These are phyloP conservation scores for Eurotiales sp. DNA, from an alignment of 2,329 filamentous ascomycete genomes.

Conservation along the genomic window DNA sequence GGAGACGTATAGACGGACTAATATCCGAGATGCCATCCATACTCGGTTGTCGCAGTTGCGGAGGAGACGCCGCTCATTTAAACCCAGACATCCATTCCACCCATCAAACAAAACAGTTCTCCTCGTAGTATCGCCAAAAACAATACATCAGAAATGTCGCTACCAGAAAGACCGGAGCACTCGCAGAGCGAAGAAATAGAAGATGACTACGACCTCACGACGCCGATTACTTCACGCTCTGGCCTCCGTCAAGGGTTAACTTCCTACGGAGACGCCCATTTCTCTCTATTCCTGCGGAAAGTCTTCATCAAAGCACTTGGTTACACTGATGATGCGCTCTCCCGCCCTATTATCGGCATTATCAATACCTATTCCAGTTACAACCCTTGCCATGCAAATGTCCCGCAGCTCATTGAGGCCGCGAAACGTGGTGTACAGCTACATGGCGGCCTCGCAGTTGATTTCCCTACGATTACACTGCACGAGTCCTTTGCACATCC, in stretches of 20 bases:
- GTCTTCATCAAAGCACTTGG: constrained; percentile 75
- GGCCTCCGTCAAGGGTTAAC: constrained; percentile 64
- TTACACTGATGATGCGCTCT: constrained; percentile 68
- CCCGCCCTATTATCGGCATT: constrained; percentile 68
- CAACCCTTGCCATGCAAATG: constrained; percentile 71
- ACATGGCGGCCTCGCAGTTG: constrained; percentile 63
- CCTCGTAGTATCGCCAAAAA: no score
- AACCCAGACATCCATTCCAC: no score
- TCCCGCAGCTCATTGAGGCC: constrained; percentile 68
- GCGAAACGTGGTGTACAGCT: constrained; percentile 66
- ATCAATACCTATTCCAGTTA: constrained; percentile 70
- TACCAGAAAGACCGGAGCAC: no score
- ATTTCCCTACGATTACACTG: constrained; percentile 70
- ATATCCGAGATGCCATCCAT: no score
- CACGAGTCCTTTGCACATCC: constrained; percentile 67
- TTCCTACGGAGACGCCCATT: constrained; percentile 70
- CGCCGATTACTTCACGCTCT: no score
- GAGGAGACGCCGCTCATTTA: no score
- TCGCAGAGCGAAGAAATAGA: no score
- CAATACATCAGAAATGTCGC: no score
- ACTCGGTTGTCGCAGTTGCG: no score
- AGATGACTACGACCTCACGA: no score
- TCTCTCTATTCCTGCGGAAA: constrained; percentile 70
- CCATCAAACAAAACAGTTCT: no score
- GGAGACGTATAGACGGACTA: no score